Evolutionary conservation across 345 rosid species (phyloP), one percentile per base, ranked within the genome.

Genomic region (Streptanthus diversifolius): DNA sequence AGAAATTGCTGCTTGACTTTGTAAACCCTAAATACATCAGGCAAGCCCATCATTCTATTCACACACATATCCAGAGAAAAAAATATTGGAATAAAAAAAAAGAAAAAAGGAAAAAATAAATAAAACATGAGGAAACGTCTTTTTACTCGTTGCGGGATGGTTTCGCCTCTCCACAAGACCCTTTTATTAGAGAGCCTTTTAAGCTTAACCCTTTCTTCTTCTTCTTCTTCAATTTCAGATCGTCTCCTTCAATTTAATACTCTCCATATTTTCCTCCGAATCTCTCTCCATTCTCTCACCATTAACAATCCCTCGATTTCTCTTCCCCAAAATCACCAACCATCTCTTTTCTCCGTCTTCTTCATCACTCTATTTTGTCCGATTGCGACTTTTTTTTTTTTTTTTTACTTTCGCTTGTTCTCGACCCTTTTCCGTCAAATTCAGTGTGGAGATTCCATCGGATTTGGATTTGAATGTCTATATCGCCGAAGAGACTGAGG

Each of bases 401-500:
- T n/a, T 9, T 14, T 7, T 13, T 18, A 61, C 60, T 18, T 6
- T 1, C 33, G 5, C 40, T 68, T 70, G 0, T 32, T 11, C 47
- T 51, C 39, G 4, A 44, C 43, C 44, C 44, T 5, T 13, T 59
- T 33, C 56, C 22, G 43, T 21, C 68, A 36, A 54, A 49, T 75
- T 52, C 37, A 13, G 24, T 33, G 13, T 35, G 0, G 10, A 53
- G 47, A 18, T 19, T 70, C 13, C 9, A 14, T 57, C 74, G 25
- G 39, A 65, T 60, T 70, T 24, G 67, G 77, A 78, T 82, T 79
- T 63, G 25, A 80, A 82, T 84, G 86, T 79, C 57, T 76, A 65
- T 45, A 47, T 39, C 56, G 14, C 35, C 1, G 7, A 54, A 63
- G 51, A 68, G 18, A 40, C 44, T 53, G 45, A 12, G 39, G 57